Evolutionary conservation across 306 rosid species (phyloP), one percentile per base, ranked within the genome.

Genomic region (Acacia acuminata): DNA sequence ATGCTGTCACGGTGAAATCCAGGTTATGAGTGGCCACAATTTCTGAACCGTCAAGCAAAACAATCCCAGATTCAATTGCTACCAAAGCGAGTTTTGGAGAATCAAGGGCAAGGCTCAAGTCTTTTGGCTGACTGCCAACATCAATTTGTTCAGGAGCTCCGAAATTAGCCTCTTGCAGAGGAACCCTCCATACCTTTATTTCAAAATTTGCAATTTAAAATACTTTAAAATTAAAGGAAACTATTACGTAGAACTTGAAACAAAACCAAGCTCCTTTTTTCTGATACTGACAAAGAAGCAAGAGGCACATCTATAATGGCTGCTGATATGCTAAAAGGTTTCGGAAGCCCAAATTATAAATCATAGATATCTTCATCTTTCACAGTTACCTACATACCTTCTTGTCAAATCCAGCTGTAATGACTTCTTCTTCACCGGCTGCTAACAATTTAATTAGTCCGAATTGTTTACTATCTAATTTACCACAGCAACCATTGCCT

Each of bases 71-170:
- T 76, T 94, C 99, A 87, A 87, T 88, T 66, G 98, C 87, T 86
- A 96, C 86, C 65, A 96, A 72, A 65, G 93, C 97, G 79, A 92
- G 91, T 69, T 90, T 89, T 64, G 97, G 97, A 36, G 88, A 85
- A 65, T 53, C 83, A 60, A 88, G 87, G 55, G 99, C 94, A 87
- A 92, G 85, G 86, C 90, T 86, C 88, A 96, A 75, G 85, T 94
- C 98, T 89, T 90, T 91, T 32, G 99, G 97, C 81, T 96, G 99
- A 89, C 94, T 92, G 74, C 99, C 98, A 86, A 96, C 82, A 91
- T 96, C 99, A 79, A 96, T 51, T 11, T 84, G 86, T 74, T 90
- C 93, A 51, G 92, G 94, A 71, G 90, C 86, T 82, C 94, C 98
- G 74, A 95, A 89, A 81, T 92, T 83, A 84, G 87, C 93, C 65